These are phyloP conservation scores for Penicillium lagena DNA, from an alignment of 495 filamentous ascomycete species.

Conservation along the genomic window DNA sequence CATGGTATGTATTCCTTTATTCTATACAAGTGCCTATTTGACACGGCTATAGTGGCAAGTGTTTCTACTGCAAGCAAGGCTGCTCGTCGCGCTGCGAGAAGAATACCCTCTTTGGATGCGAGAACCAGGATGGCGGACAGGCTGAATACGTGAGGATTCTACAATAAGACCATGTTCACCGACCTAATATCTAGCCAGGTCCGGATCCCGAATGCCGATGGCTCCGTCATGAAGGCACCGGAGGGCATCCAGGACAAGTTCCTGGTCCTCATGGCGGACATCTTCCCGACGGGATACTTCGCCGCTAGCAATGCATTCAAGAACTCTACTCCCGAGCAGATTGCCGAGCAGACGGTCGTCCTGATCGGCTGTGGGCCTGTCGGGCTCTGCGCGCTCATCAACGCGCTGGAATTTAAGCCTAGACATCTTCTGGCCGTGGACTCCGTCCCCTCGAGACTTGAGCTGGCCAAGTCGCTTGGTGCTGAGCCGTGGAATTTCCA, in stretches of 20 bases:
- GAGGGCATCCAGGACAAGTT: conserved; percentile 67
- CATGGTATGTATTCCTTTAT: conserved; percentile 54
- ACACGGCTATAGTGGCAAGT: conserved; percentile 50
- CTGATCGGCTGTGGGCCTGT: conserved; percentile 87
- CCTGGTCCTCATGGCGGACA: conserved; percentile 61
- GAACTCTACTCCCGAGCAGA: conserved; percentile 52
- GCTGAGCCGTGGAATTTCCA: conserved; percentile 84
- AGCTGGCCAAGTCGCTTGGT: conserved; percentile 69
- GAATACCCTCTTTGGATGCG: conserved; percentile 66
- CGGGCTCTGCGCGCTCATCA: conserved; percentile 81
- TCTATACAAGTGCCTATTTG: too few species aligned
- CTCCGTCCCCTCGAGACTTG: conserved; percentile 68
- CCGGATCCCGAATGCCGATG: conserved; percentile 78
- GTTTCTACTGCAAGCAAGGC: conserved; percentile 85
- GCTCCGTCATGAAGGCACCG: conserved; percentile 72
- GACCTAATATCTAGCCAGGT: conserved; percentile 33
- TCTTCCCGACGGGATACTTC: conserved; percentile 81
- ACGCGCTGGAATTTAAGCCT: conserved; percentile 72
- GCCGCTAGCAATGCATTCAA: conserved; percentile 80
- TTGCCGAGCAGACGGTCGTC: conserved; percentile 66
- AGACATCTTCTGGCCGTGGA: conserved; percentile 84
- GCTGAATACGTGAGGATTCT: conserved; percentile 63
- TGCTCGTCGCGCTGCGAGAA: conserved; percentile 81
- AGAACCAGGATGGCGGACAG: conserved; percentile 75
- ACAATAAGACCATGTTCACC: not conserved